These are phyloP conservation scores for Alternaria hordeiaustralica DNA, from an alignment of 2,329 filamentous ascomycete genomes.

Conservation along the genomic window DNA sequence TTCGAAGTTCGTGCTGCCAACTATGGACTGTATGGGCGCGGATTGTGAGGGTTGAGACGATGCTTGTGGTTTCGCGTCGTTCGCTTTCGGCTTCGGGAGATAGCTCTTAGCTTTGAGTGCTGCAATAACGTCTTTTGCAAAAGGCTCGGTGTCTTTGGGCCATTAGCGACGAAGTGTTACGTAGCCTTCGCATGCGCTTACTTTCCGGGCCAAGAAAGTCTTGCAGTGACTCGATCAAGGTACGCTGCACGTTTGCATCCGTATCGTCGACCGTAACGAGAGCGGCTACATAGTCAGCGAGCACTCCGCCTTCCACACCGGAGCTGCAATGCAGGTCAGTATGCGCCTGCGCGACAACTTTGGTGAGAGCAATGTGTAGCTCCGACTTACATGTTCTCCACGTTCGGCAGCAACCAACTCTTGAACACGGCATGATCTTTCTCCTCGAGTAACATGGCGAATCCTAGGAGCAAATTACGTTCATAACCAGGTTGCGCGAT, in stretches of 20 bases:
- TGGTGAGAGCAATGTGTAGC: neutral
- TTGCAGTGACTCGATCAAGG: conserved; percentile 74
- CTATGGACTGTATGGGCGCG: conserved; percentile 31
- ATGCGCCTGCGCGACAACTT: neutral
- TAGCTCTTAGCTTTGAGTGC: conserved; percentile 64
- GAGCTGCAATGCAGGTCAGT: conserved; percentile 58
- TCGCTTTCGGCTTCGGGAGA: conserved; percentile 34
- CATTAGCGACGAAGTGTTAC: conserved; percentile 13
- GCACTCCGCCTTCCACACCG: conserved; percentile 80
- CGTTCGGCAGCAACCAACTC: conserved; percentile 77
- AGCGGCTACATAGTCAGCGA: conserved; percentile 84
- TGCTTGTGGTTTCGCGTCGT: neutral
- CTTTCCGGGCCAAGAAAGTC: conserved; percentile 75
- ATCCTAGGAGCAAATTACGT: conserved; percentile 1
- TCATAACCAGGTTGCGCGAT: conserved; percentile 4
- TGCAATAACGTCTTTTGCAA: conserved; percentile 74
- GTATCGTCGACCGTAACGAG: conserved; percentile 70
- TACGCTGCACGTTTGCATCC: conserved; percentile 66
- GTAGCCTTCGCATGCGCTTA: conserved; percentile 11
- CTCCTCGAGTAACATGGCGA: conserved; percentile 62
- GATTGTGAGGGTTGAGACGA: conserved; percentile 18
- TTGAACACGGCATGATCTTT: conserved; percentile 67
- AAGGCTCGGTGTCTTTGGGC: conserved; percentile 61
- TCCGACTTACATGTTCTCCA: conserved; percentile 72
- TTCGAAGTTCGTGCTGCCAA: conserved; percentile 26